These are phyloP conservation scores for Wickerhamomyces tratensis DNA, from an alignment of 805 yeast genomes.

Conservation along the genomic window DNA sequence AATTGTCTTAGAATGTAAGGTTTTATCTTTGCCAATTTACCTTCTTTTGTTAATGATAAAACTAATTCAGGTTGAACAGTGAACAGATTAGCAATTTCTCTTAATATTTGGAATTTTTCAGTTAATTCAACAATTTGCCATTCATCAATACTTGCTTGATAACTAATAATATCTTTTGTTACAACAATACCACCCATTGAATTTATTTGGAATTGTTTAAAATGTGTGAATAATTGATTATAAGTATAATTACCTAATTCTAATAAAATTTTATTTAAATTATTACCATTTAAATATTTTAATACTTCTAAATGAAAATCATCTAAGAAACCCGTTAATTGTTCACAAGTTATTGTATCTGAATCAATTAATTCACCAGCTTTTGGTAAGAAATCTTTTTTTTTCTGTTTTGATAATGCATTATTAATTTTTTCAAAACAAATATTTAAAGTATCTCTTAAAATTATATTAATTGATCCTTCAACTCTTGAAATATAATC, in stretches of 20 bases:
- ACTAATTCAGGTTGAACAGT: slow-evolving; percentile 77
- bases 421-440: slow-evolving; percentile 39
- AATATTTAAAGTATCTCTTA: slow-evolving; percentile 47
- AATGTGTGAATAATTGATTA: slow-evolving; percentile 55
- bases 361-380: slow-evolving; percentile 37
- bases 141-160: slow-evolving; percentile 55
- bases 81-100: slow-evolving; percentile 77
- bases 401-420: slow-evolving; percentile 57
- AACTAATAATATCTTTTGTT: slow-evolving; percentile 74
- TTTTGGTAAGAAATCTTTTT: slow-evolving; percentile 54
- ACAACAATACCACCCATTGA: slow-evolving; percentile 76
- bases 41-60: slow-evolving; percentile 72
- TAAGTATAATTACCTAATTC: slow-evolving; percentile 53
- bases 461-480: slow-evolving; percentile 50
- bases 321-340: slow-evolving; percentile 43
- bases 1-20: slow-evolving; percentile 55
- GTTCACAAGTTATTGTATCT: slow-evolving; percentile 65
- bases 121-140: slow-evolving; percentile 57
- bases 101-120: slow-evolving; percentile 56
- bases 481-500: slow-evolving; percentile 53
- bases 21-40: slow-evolving; percentile 60
- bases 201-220: slow-evolving; percentile 64
- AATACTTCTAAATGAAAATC: slow-evolving; percentile 30
- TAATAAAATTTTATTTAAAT: slow-evolving; percentile 39
- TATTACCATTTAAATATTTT: slow-evolving; percentile 31